A percentile compares a stretch with the other conserved stretches of the same genome.
Evolutionary conservation across 2,329 filamentous ascomycete genomes (phyloP).

Genomic region (Pseudogymnoascus pannorum): DNA sequence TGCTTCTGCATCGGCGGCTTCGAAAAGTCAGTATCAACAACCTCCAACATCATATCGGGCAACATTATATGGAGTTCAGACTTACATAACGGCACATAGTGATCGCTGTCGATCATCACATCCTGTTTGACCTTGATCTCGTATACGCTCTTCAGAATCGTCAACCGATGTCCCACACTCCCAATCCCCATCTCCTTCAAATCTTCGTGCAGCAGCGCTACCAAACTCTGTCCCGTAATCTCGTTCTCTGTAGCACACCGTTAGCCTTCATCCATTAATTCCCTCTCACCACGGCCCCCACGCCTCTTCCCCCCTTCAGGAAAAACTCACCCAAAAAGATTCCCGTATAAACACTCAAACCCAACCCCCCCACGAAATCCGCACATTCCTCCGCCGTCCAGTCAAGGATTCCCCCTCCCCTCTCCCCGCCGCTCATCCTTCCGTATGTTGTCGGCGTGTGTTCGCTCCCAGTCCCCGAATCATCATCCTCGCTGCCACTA

Average conservation of each 20-base stretch:
- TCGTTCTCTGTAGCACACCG: conserved; percentile 65
- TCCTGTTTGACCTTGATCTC: conserved; percentile 94
- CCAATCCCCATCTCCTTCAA: conserved; percentile 89
- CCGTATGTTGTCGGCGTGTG: conserved; percentile 76
- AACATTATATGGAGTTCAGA: conserved; percentile 16
- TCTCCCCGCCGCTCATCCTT: conserved; percentile 56
- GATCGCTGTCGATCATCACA: conserved; percentile 81
- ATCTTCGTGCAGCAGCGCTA: conserved; percentile 84
- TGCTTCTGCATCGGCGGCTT: conserved; percentile 82
- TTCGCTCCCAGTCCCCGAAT: conserved; percentile 44
- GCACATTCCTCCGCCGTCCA: conserved; percentile 85
- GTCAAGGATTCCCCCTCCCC: conserved; percentile 67
- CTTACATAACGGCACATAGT: conserved; percentile 89
- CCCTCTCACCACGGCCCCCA: conserved; percentile 6
- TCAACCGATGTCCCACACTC: conserved; percentile 89
- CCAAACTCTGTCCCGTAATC: conserved; percentile 84
- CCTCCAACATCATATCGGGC: not conserved
- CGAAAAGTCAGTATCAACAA: conserved; percentile 18
- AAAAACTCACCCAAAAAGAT: conserved; percentile 66
- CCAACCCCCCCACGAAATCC: conserved; percentile 76
- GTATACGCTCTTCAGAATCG: conserved; percentile 92
- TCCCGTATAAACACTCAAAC: conserved; percentile 74
- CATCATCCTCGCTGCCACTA: conserved; percentile 43
- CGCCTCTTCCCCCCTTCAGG: not conserved
- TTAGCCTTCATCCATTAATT: conserved; percentile 9